Base-by-base conservation (phyloP, 1,284 basidiomycete genomes). In the Omphalotus olearius region DNA sequence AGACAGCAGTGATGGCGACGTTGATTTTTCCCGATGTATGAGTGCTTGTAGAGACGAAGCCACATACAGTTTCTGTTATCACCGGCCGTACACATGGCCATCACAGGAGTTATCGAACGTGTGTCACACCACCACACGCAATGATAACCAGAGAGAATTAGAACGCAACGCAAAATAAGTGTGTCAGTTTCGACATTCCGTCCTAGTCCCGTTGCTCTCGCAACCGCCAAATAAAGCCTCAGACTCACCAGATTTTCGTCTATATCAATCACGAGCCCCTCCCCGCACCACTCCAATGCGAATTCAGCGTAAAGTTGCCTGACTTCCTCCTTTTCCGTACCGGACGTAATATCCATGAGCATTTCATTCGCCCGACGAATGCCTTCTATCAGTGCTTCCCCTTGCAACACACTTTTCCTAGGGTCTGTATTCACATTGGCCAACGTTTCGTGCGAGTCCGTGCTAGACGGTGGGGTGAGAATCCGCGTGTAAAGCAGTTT, bases 351-450 rank as follows among this genome's bases (percentile, higher is more conserved):
- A 13, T 43, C 41, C 11, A 70, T 48, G 52, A 88, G 69, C 54
- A 71, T 75, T 57, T 85, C 82, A 59, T 85, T 87, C 6, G 85
- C 83, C 9, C 54, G 59, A 55, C 71, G 71, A 33, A 89, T 63
- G 13, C 70, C 78, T 16, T 85, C 80, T 11, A 88, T 74, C 10
- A 88, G 64, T 35, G 48, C 48, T 16, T 36, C 40, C 36, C 48
- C 48, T 36, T 10, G 48, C 10, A 44, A 33, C 16, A 18, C 41
- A 2, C 4, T 33, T 9, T 13, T 7, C 30, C 30, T 9, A 33
- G 30, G 13, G 13, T 42, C 41, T 4, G 36, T 39, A 16, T 20
- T 49, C 25, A 42, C 30, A 50, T 44, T 50, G 39, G 47, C 17
- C 14, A 42, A 42, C 6, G 48, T 25, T 23, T 17, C 47, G 18